phyloP scores from a whole-genome alignment of 108 stramenopile genomes.

The Cyclotella choctawhatcheeana region DNA sequence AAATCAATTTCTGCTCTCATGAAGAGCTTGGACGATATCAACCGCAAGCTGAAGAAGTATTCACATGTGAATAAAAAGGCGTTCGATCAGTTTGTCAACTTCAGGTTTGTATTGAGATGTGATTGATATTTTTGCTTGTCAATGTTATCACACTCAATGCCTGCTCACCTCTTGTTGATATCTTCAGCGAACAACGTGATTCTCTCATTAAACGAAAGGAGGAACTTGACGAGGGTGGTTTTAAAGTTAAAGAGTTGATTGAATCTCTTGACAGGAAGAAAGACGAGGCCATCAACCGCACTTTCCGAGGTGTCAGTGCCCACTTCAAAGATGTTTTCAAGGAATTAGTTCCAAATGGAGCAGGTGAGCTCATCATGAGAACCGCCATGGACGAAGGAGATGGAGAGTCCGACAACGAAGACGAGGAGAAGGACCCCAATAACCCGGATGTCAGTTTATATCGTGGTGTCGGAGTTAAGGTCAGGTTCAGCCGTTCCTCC shows the following conservation, averaged over 20 bases:
- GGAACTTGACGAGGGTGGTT: constrained; percentile 90
- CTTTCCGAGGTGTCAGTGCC: constrained; percentile 95
- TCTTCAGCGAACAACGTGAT: constrained; percentile 89
- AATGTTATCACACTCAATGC: not conserved
- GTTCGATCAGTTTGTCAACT: constrained; percentile 98
- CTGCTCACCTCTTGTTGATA: not conserved
- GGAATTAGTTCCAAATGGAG: constrained; percentile 96
- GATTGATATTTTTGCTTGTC: not conserved
- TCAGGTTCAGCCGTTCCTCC: constrained; percentile 89
- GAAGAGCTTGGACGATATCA: constrained; percentile 83
- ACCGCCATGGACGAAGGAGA: constrained; percentile 76
- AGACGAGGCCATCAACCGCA: constrained; percentile 98
- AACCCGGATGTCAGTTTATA: constrained; percentile 87
- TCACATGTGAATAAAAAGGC: constrained; percentile 99
- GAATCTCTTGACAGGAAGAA: constrained; percentile 96
- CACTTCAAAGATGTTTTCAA: constrained; percentile 98
- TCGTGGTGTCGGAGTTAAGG: constrained; percentile 91
- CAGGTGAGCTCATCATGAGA: constrained; percentile 94
- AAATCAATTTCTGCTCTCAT: constrained; percentile 83
- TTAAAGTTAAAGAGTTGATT: constrained; percentile 94
- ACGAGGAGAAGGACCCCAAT: constrained; percentile 51
- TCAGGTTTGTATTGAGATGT: constrained; percentile 36
- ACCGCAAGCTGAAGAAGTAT: constrained; percentile 95
- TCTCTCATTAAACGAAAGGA: constrained; percentile 87
- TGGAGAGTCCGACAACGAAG: constrained; percentile 56